Percentiles rank a stretch among this genome's conserved stretches.
phyloP scores from a whole-genome alignment of 2,329 filamentous ascomycete genomes.

The Fusarium praegraminearum region DNA sequence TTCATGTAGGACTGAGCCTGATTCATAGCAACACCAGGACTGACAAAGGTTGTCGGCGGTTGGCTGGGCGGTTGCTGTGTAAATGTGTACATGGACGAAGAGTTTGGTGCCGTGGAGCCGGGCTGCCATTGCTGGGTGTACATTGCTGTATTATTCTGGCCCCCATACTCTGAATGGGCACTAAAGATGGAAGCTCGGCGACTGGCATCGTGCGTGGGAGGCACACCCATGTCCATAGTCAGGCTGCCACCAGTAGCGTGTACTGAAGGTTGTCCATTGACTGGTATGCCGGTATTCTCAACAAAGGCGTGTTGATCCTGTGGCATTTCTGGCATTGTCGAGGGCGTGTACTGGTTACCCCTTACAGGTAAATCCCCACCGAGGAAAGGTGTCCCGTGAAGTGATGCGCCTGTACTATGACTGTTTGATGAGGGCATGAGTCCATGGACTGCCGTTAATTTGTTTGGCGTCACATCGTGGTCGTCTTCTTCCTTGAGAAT shows the following conservation, averaged over 20 bases:
- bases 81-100: slow-evolving; percentile 61
- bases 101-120: slow-evolving; percentile 56
- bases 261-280: slow-evolving; percentile 52
- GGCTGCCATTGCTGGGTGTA: slow-evolving; percentile 61
- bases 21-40: slow-evolving; percentile 50
- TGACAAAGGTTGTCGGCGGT: slow-evolving; percentile 50
- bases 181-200: slow-evolving; percentile 61
- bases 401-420: slow-evolving; percentile 51
- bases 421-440: slow-evolving; percentile 54
- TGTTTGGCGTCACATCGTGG: slow-evolving; percentile 54
- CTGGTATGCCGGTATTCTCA: slow-evolving; percentile 53
- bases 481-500: slow-evolving; percentile 60
- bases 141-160: slow-evolving; percentile 53
- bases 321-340: slow-evolving; percentile 59
- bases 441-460: slow-evolving; percentile 50
- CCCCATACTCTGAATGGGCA: slow-evolving; percentile 56
- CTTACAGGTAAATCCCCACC: slow-evolving; percentile 60
- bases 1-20: slow-evolving; percentile 52
- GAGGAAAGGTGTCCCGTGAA: slow-evolving; percentile 55
- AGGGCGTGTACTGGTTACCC: slow-evolving; percentile 54
- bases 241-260: slow-evolving; percentile 53
- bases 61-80: slow-evolving; percentile 54
- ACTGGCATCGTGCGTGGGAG: slow-evolving; percentile 59
- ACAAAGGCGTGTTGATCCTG: slow-evolving; percentile 58
- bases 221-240: slow-evolving; percentile 59